Percentiles rank a stretch among this genome's conserved stretches.
Conservation (phyloP, 129 eudicot species). For the Tagetes patula region DNA sequence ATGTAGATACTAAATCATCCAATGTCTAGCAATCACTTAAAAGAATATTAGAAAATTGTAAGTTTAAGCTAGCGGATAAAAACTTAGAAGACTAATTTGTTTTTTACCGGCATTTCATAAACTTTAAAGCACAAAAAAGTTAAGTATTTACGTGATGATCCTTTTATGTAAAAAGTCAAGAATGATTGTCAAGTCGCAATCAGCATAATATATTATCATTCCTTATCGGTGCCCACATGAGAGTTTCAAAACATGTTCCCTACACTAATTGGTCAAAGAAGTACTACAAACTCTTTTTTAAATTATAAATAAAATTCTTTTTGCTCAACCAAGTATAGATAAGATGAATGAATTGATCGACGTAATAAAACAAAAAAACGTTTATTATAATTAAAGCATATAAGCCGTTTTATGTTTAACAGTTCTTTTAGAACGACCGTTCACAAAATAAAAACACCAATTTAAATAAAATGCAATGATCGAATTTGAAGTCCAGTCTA, state of each 20-base stretch:
- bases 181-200: background rate
- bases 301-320: background rate
- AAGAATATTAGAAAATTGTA: background rate
- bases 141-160: background rate
- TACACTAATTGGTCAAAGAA: background rate
- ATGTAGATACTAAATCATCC: no score
- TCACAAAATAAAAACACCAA: no score
- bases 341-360: background rate
- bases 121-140: background rate
- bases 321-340: background rate
- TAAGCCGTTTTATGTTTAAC: background rate
- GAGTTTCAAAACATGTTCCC: background rate
- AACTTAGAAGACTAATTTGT: background rate
- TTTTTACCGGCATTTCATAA: background rate
- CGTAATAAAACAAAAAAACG: background rate
- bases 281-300: background rate
- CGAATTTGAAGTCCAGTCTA: no score
- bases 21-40: background rate
- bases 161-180: background rate
- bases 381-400: background rate
- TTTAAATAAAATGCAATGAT: no score
- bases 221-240: background rate
- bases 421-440: no score
- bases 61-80: background rate
- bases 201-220: background rate